Evolutionary conservation across 805 yeast species (phyloP).

Genomic region (Yamadazyma kitorensis): DNA sequence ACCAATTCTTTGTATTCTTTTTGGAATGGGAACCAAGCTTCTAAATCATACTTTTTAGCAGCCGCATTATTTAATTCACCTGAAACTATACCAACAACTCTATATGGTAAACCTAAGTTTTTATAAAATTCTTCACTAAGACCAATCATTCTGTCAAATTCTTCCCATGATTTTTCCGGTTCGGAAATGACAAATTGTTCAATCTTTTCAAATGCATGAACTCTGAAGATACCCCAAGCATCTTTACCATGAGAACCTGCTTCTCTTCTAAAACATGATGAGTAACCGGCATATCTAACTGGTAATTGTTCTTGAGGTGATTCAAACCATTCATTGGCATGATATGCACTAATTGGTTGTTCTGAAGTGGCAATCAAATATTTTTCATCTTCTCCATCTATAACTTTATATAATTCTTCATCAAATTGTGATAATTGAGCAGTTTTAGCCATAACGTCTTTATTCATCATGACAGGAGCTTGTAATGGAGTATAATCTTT

Average conservation of each 20-base stretch:
- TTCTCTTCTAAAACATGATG: conserved; percentile 98
- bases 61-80: conserved; percentile 99
- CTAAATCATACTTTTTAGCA: conserved; percentile 97
- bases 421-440: conserved; percentile 98
- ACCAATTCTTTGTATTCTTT: conserved; percentile 97
- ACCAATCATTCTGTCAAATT: conserved; percentile 93
- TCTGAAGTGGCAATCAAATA: conserved; percentile 97
- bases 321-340: conserved; percentile 97
- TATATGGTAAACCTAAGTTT: conserved; percentile 88
- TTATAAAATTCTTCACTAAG: conserved; percentile 90
- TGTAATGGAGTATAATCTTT: conserved; percentile 87
- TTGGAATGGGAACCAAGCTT: conserved; percentile 99
- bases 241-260: conserved; percentile 99
- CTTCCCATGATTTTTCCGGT: conserved; percentile 97
- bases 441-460: conserved; percentile 98
- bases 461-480: conserved; percentile 99
- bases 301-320: conserved; percentile 96
- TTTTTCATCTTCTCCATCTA: conserved; percentile 97
- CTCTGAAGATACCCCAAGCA: conserved; percentile 99
- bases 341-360: conserved; percentile 98
- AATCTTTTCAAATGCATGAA: conserved; percentile 96
- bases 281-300: conserved; percentile 94
- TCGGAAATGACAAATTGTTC: conserved; percentile 96
- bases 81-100: conserved; percentile 96
- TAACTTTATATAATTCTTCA: conserved; percentile 95